phyloP scores from a whole-genome alignment of 225 moss, liverwort and hornwort species.

The Pseudisothecium myosuroides region DNA sequence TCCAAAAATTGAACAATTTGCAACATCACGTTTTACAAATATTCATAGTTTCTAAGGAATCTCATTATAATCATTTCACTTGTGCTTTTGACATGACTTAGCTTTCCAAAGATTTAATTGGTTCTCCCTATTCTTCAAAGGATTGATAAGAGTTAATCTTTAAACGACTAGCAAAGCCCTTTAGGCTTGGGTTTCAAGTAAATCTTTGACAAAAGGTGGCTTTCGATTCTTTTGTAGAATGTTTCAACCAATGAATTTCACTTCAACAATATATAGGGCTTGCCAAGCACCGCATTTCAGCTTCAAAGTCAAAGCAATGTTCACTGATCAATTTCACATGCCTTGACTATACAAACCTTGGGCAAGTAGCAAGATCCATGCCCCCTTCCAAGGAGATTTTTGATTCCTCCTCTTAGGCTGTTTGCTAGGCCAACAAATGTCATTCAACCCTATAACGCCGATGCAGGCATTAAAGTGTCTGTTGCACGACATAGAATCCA shows the following conservation, averaged over 20 bases:
- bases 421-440: background rate
- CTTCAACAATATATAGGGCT: background rate
- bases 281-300: background rate
- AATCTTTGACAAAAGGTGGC: too few species aligned
- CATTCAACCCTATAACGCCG: fast-evolving
- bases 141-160: background rate
- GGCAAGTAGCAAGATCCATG: background rate
- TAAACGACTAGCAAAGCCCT: too few species aligned
- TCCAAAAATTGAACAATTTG: background rate
- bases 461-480: background rate
- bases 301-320: background rate
- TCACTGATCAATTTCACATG: background rate
- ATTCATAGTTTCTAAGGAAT: background rate
- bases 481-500: background rate
- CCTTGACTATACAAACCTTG: background rate
- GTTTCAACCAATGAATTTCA: background rate
- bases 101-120: background rate
- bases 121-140: background rate
- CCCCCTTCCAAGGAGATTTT: background rate
- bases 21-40: fast-evolving
- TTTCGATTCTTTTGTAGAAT: background rate
- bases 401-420: fast-evolving
- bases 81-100: background rate
- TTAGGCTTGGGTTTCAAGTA: background rate
- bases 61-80: fast-evolving